Base-by-base conservation (phyloP, 78 protist genomes). In the Capsaspora owczarzaki region DNA sequence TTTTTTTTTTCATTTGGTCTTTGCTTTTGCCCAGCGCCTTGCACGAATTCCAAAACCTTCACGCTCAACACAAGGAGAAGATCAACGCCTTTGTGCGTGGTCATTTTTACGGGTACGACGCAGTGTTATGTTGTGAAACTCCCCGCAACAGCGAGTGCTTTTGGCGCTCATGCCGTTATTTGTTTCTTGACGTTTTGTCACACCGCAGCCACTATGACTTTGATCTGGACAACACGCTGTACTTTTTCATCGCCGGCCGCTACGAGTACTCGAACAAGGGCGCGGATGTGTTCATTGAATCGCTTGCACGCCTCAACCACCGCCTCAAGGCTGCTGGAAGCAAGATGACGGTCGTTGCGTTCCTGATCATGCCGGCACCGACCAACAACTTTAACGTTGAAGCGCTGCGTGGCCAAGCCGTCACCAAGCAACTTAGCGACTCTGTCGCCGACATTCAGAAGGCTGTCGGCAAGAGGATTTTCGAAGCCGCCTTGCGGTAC, bases 21-120 rank as follows among this genome's bases (percentile, higher is more conserved):
- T 49, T 10, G n/a, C 56, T 16, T 49, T 20, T 20, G 16, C 25
- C 33, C 66, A 74, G 63, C 10, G 93, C 93, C 27, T 51, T 90
- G 42, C 95, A 92, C 79, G 91, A 89, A 61, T 89, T 89, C 77
- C 95, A 92, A 70, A 90, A 90, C 72, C 77, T 90, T 38, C 95
- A 92, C 82, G 85, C 82, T 16, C 46, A 61, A 40, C 40, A 41
- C 79, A 92, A 91, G 81, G 89, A 76, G 1, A 85, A 68, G 43
- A 80, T 78, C 29, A 77, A 81, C 38, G 84, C 84, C 33, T 91
- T 91, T 63, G 85, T 83, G 16, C 76, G 92, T 49, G 93, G 93
- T 8, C 95, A 92, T 82, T 92, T 92, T 60, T 90, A 86, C 70
- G 93, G 93, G 53, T 82, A 61, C 77, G 56, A 79, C 38, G 27